Percentiles rank a stretch among this genome's conserved stretches.
Conservation (phyloP, 177 flowering plant species). For the Vitis hybrid region DNA sequence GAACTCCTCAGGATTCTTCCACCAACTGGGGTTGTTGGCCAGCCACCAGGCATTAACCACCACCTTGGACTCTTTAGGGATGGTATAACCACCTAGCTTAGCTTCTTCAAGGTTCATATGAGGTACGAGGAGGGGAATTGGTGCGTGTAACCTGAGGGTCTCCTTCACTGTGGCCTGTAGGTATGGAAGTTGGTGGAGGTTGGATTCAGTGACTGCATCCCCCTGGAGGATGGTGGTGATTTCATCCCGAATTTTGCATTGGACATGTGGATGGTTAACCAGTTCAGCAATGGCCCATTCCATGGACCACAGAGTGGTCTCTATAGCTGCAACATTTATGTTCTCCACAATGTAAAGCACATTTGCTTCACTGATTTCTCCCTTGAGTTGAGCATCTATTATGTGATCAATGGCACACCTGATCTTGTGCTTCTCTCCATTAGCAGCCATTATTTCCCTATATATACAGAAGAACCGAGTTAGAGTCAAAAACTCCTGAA, state of each 20-base stretch:
- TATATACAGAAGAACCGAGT: too few species aligned
- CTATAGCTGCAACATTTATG: constrained; percentile 72
- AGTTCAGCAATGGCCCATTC: constrained; percentile 74
- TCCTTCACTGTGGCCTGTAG: constrained; percentile 57
- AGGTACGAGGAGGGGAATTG: constrained; percentile 61
- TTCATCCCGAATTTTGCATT: constrained; percentile 48
- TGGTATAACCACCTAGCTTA: constrained; percentile 46
- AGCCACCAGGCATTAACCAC: constrained; percentile 75
- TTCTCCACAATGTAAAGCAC: constrained; percentile 76
- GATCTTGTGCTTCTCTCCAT: constrained; percentile 47
- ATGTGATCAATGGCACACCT: constrained; percentile 67
- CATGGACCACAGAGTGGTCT: constrained; percentile 67
- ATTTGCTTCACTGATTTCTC: constrained; percentile 63
- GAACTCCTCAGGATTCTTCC: constrained; percentile 52
- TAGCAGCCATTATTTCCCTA: constrained; percentile 46
- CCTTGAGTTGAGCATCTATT: constrained; percentile 56
- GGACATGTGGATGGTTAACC: constrained; percentile 52
- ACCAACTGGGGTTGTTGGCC: constrained; percentile 58
- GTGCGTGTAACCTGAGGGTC: constrained; percentile 47
- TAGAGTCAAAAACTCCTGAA: too few species aligned
- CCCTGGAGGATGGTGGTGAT: constrained; percentile 37
- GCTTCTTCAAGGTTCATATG: constrained; percentile 70
- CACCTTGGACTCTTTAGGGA: constrained; percentile 56
- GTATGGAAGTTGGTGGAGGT: constrained; percentile 43
- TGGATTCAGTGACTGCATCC: constrained; percentile 41